Conservation (phyloP, 2,329 filamentous ascomycete species). For the Arthrocladium fulminans region DNA sequence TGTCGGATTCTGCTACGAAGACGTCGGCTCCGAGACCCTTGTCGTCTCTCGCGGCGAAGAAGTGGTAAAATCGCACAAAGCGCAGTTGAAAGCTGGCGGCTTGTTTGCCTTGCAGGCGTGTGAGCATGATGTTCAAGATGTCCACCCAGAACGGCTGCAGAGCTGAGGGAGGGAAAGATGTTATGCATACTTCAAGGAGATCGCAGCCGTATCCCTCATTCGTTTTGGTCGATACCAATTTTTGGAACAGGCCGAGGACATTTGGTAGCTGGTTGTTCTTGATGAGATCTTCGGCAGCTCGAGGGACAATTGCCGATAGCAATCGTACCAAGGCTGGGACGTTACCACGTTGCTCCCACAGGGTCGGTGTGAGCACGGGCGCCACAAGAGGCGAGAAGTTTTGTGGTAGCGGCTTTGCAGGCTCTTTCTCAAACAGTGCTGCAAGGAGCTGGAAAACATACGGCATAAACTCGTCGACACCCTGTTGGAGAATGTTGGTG, state of each 20-base stretch:
- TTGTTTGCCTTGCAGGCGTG: conserved; percentile 59
- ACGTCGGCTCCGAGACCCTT: conserved; percentile 85
- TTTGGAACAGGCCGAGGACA: conserved; percentile 93
- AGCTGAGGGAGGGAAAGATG: conserved; percentile 57
- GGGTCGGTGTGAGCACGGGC: conserved; percentile 66
- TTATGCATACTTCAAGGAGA: conserved; percentile 71
- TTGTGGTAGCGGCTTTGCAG: conserved; percentile 64
- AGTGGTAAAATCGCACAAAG: conserved; percentile 91
- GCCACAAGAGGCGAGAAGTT: conserved; percentile 72
- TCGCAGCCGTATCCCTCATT: conserved; percentile 85
- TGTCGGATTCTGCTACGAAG: conserved; percentile 76
- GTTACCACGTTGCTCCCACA: conserved; percentile 91
- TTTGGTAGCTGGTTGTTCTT: conserved; percentile 74
- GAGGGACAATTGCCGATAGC: conserved; percentile 72
- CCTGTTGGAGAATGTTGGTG: conserved; percentile 66
- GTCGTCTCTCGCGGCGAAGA: conserved; percentile 70
- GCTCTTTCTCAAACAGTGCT: conserved; percentile 78
- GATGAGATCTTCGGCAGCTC: conserved; percentile 63
- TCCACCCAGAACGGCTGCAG: conserved; percentile 70
- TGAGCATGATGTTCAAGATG: conserved; percentile 75
- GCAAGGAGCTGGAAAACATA: conserved; percentile 96
- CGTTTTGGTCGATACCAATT: conserved; percentile 69
- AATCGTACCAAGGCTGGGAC: conserved; percentile 83
- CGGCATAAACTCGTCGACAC: conserved; percentile 87
- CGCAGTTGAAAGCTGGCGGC: conserved; percentile 77